These are phyloP conservation scores for Phalaenopsis aphrodite DNA, from an alignment of 106 monocot species.

Conservation along the genomic window DNA sequence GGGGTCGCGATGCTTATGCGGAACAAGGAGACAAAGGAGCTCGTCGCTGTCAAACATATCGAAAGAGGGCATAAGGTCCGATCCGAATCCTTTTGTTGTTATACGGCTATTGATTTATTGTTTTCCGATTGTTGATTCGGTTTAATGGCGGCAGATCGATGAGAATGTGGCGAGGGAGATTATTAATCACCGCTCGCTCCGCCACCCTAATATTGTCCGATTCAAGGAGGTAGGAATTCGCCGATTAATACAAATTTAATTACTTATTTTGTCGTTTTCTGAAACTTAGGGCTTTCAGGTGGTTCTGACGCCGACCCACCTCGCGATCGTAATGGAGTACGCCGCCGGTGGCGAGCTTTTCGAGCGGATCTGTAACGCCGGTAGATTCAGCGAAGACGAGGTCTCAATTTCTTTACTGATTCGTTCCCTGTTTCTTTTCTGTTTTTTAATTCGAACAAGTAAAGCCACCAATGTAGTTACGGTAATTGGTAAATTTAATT, in stretches of 20 bases:
- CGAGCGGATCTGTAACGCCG: constrained; percentile 79
- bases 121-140: background rate
- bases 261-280: background rate
- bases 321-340: constrained; percentile 92
- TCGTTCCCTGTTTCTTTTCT: background rate
- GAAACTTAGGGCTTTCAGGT: constrained; percentile 32
- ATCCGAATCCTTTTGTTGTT: background rate
- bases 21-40: constrained; percentile 53
- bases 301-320: constrained; percentile 71
- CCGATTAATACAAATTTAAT: background rate
- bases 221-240: constrained; percentile 31
- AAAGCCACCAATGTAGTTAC: background rate
- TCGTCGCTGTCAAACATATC: constrained; percentile 65
- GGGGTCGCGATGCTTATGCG: constrained; percentile 56
- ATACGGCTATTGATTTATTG: background rate
- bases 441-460: background rate
- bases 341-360: constrained; percentile 95
- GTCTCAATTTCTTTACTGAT: constrained; percentile 13
- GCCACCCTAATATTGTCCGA: constrained; percentile 29
- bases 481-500: constrained; percentile 12
- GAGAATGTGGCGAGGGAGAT: constrained; percentile 68
- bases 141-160: constrained; percentile 23
- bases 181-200: constrained; percentile 49
- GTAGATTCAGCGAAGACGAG: constrained; percentile 87
- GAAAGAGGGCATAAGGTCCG: constrained; percentile 43